Evolutionary conservation across 2,329 filamentous ascomycete species (phyloP), one percentile per base, ranked within the genome.

Genomic region (Meredithiella fracta): DNA sequence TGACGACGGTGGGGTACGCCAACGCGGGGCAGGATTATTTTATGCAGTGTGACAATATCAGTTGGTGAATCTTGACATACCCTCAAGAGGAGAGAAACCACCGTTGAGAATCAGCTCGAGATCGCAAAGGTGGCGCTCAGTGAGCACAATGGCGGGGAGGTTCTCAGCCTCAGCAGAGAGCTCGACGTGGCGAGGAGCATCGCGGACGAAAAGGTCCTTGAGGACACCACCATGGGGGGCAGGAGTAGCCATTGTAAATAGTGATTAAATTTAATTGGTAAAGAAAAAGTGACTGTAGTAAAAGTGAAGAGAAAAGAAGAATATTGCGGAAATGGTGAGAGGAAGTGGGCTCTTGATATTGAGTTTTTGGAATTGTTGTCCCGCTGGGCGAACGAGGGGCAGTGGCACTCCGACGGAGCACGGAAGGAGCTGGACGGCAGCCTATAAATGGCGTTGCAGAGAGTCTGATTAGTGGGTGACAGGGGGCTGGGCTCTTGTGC

Each of bases 71-170:
- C 9, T 47, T 77, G 50, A 58, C 81, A 61, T 65, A 94, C 90
- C 92, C 80, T 98, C 91, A 42, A 98, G 80, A 59, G 92, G 92
- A 62, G 90, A 96, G 76, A 98, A 98, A 62, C 92, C 92, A 68
- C 92, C 92, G 70, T 89, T 97, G 70, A 98, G 82, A 66, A 98
- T 89, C 71, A 98, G 73, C 73, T 98, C 92, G 63, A 98, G 78
- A 77, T 98, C 92, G 73, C 92, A 98, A 52, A 98, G 82, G 73
- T 98, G 92, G 65, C 92, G 83, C 78, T 98, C 92, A 53, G 80
- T 85, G 62, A 98, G 82, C 59, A 85, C 73, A 63, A 98, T 77
- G 38, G 91, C 86, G 38, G 89, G 87, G 49, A 97, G 82, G 31
- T 68, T 83, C 76, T 95, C 90, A 44, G 91, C 86, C 73, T 98